Evolutionary conservation across 2,329 filamentous ascomycete species (phyloP).

Genomic region (Parastagonospora nodorum): DNA sequence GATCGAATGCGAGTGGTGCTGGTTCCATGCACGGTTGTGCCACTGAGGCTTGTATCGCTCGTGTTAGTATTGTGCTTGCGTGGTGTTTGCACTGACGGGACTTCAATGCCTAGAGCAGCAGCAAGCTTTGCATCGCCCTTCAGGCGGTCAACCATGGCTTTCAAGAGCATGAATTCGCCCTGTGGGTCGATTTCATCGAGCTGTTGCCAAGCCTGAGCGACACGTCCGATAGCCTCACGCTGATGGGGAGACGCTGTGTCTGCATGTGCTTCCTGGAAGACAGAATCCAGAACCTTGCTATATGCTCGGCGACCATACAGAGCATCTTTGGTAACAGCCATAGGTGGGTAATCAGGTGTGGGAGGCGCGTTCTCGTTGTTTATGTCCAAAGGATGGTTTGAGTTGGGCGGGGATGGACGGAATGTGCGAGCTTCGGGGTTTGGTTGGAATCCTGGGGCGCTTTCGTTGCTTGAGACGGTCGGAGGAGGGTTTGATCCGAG

Average conservation of each 20-base stretch:
- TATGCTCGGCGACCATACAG: constrained; percentile 81
- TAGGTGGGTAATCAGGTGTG: constrained; percentile 58
- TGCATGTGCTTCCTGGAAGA: constrained; percentile 84
- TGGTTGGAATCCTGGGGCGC: constrained; percentile 35
- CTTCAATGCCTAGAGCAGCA: constrained; percentile 48
- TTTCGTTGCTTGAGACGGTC: constrained; percentile 11
- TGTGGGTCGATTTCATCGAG: constrained; percentile 89
- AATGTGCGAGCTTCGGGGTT: constrained; percentile 46
- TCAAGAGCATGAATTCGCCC: constrained; percentile 83
- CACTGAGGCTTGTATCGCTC: constrained; percentile 39
- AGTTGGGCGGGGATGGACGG: constrained; percentile 41
- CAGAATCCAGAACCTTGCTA: constrained; percentile 78
- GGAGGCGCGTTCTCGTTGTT: constrained; percentile 68
- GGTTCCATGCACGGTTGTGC: constrained; percentile 42
- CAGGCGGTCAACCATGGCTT: constrained; percentile 74
- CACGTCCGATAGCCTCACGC: constrained; percentile 78
- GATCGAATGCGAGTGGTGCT: constrained; percentile 41
- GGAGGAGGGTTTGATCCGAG: constrained; percentile 40
- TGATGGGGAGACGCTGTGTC: constrained; percentile 73
- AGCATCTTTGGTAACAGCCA: constrained; percentile 71
- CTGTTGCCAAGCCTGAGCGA: constrained; percentile 83
- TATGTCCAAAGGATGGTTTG: constrained; percentile 33
- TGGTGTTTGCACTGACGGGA: constrained; percentile 32
- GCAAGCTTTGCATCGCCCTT: constrained; percentile 70
- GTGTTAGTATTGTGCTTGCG: constrained; percentile 37